phyloP scores from a whole-genome alignment of 2,329 filamentous ascomycete species.

The Diplodia scrobiculata region DNA sequence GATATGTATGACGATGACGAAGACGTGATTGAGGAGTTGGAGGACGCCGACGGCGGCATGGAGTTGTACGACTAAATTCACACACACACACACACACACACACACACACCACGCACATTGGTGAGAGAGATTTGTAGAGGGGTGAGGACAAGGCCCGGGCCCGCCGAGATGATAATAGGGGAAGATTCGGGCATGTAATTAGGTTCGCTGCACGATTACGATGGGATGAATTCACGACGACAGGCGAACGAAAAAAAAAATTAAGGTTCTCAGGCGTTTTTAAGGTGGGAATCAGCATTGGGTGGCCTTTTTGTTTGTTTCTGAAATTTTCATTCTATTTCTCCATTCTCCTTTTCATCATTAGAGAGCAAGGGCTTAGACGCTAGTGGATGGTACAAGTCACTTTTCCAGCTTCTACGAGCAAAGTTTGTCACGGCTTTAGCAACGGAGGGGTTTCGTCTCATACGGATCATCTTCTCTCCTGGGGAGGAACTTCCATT shows the following conservation, averaged over 20 bases:
- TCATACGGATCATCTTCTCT: no score
- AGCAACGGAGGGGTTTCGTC: no score
- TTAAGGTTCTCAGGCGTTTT: background rate
- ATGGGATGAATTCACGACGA: background rate
- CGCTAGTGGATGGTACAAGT: background rate
- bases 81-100: background rate
- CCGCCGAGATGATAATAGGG: background rate
- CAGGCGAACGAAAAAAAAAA: background rate
- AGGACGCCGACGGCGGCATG: constrained; percentile 56
- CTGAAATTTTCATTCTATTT: background rate
- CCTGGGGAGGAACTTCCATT: no score
- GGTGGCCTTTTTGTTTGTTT: background rate
- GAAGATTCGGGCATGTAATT: background rate
- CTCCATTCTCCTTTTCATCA: background rate
- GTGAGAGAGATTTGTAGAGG: no score
- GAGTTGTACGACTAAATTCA: constrained; percentile 65
- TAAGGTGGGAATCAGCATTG: background rate
- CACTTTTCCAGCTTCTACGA: background rate
- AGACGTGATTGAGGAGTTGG: constrained; percentile 70
- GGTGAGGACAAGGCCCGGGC: no score
- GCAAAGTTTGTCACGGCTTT: no score
- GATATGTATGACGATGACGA: constrained; percentile 77
- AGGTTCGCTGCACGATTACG: background rate
- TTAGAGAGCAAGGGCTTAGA: background rate
- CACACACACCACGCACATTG: background rate